Base-by-base conservation (phyloP, 805 yeast species). In the Kodamaea hsintzibuensis region DNA sequence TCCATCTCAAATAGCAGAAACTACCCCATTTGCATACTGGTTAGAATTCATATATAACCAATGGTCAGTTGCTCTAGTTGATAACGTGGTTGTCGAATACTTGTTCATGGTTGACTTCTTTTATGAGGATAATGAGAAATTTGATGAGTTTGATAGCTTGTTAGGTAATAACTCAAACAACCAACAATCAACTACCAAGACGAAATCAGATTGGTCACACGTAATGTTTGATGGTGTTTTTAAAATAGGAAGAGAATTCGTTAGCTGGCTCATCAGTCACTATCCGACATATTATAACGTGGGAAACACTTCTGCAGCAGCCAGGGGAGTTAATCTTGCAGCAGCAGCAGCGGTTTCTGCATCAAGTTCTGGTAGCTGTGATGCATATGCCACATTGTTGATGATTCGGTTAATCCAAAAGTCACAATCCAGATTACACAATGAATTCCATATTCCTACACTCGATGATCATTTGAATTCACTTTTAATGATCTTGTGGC, bases 1-100 rank as follows among this genome's bases (percentile, higher is more conserved):
- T 73, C 82, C 88, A 3, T 89, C 92, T 0, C 92, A 88, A 63
- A 88, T 90, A 37, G 96, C 97, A 0, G 97, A 91, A 67, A 81
- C 85, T 13, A 85, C 85, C 51, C 84, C 85, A 2, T 76, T 80
- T 57, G 73, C 79, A 13, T 84, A 85, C 61, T 84, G 88, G 82
- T 73, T 88, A 52, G 98, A 91, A 62, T 81, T 81, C 51, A 85
- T 88, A 0, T 90, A 85, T 67, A 76, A 86, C 55, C 88, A 87
- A 62, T 84, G 90, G 72, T 84, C 85, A 58, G 68, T 84, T 35
- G 92, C 96, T 0, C 64, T 91, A 7, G 65, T 86, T 40, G 96
- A 91, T 64, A 91, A 91, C 67, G 82, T 85, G 14, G 76, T 86
- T 1, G 91, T 84, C 3, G 97, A 92, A 65, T 88, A 86, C 61